Evolutionary conservation across 805 yeast species (phyloP), one percentile per base, ranked within the genome.

Genomic region (Metschnikowia kofuensis): DNA sequence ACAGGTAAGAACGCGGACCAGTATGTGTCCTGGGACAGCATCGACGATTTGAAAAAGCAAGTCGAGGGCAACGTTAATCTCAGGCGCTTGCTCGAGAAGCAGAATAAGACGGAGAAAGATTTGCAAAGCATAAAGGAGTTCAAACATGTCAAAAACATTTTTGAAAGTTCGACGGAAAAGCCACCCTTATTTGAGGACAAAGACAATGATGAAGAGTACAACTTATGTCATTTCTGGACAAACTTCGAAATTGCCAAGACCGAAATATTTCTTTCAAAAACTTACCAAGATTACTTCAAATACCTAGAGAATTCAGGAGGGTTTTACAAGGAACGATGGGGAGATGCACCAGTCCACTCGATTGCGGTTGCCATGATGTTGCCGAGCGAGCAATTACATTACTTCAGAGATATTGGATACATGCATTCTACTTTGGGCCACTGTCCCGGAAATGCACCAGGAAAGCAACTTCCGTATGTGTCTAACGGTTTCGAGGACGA

Each of bases 341-440:
- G 98, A 1, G 98, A 92, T 74, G 97, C 97, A 0, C 96, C 97
- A 0, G 83, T 92, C 5, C 97, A 90, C 64, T 85, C 97, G 0
- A 67, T 94, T 21, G 98, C 95, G 0, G 80, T 87, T 6, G 92
- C 89, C 0, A 75, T 94, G 78, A 74, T 87, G 58, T 69, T 91
- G 38, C 76, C 85, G 50, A 65, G 83, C 2, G 70, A 78, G 2
- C 88, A 91, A 49, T 71, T 92, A 9, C 97, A 92, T 67, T 92
- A 90, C 67, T 92, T 92, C 69, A 72, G 97, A 53, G 97, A 92
- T 61, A 84, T 92, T 55, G 98, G 98, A 0, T 92, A 91, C 67
- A 75, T 80, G 48, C 97, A 92, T 63, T 79, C 92, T 0, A 79
- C 85, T 0, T 70, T 90, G 45, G 84, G 79, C 37, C 97, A 91